Base-by-base conservation (phyloP, 225 moss, liverwort and hornwort genomes). In the Marchantia polymorpha region DNA sequence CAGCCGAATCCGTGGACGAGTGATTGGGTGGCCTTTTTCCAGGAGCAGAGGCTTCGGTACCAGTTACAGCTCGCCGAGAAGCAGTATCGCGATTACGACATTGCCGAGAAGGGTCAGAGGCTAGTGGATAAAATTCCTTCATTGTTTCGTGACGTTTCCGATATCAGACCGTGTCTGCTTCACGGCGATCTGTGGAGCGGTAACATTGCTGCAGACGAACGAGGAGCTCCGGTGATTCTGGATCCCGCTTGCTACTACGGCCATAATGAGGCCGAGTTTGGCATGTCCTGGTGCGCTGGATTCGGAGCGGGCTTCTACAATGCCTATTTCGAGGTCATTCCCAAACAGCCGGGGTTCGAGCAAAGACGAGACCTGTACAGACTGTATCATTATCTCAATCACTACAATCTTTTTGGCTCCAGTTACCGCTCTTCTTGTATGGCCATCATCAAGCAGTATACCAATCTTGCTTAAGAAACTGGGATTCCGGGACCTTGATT, bases 181-280 rank as follows among this genome's bases (percentile, higher is more conserved):
- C 99, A 99, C 76, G 99, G 99, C 31, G 99, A 99, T 86, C 92
- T 99, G 15, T 99, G 99, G 99, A 99, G 99, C 79, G 99, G 99
- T 78, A 99, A 95, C 31, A 89, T 83, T 65, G 77, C 89, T 52
- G 64, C 92, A 22, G 95, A 99, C 81, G 84, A 87, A 54, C 86
- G 26, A 0, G 95, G 95, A 73, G 83, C 86, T 29, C 95, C 99
- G 49, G 95, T 99, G 72, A 92, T 92, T 80, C 91, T 99, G 20
- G 99, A 99, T 83, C 99, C 99, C 64, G 99, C 99, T 54, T 99
- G 95, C 78, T 99, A 99, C 81, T 95, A 99, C 89, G 99, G 99
- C 54, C 99, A 99, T 83, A 93, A 89, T 71, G 99, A 99, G 83
- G 99, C 95, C 46, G 99, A 99, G 79, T 99, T 99, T 76, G 99